Percentiles rank a stretch among this genome's conserved stretches.
These are phyloP conservation scores for Podospora pseudoanserina DNA, from an alignment of 495 filamentous ascomycete genomes.

Conservation along the genomic window DNA sequence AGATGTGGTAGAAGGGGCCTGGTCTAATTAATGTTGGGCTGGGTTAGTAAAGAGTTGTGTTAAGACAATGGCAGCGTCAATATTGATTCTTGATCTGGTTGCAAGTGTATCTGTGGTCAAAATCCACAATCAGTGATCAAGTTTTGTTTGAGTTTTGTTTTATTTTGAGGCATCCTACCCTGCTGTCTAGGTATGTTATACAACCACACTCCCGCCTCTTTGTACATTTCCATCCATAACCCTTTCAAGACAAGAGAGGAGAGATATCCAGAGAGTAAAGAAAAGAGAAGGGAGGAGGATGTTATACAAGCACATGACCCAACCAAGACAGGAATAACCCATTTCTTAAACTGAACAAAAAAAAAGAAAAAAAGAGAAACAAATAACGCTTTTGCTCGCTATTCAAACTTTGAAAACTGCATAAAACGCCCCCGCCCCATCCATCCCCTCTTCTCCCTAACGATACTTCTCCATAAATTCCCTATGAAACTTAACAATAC, in stretches of 20 bases:
- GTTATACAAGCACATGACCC: not conserved
- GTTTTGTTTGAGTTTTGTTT: not conserved
- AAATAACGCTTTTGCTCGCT: not conserved
- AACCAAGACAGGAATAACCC: too few species aligned
- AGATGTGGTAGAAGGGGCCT: not conserved
- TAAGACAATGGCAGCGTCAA: too few species aligned
- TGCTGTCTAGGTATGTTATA: not conserved
- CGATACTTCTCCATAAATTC: slow-evolving; percentile 85
- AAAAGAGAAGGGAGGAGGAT: not conserved
- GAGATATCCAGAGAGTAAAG: not conserved
- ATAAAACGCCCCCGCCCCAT: not conserved
- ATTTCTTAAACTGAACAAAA: too few species aligned
- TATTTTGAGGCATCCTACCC: not conserved
- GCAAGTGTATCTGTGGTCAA: too few species aligned
- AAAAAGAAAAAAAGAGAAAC: not conserved
- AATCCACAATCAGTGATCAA: too few species aligned
- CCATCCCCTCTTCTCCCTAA: slow-evolving; percentile 20
- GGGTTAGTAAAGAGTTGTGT: not conserved
- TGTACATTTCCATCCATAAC: not conserved
- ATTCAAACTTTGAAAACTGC: not conserved
- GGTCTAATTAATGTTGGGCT: not conserved
- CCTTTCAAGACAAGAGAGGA: not conserved
- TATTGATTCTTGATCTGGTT: too few species aligned
- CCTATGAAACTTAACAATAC: slow-evolving; percentile 83
- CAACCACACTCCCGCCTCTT: not conserved